These are phyloP conservation scores for Stephanodiscus triporus DNA, from an alignment of 108 stramenopile species.

Conservation along the genomic window DNA sequence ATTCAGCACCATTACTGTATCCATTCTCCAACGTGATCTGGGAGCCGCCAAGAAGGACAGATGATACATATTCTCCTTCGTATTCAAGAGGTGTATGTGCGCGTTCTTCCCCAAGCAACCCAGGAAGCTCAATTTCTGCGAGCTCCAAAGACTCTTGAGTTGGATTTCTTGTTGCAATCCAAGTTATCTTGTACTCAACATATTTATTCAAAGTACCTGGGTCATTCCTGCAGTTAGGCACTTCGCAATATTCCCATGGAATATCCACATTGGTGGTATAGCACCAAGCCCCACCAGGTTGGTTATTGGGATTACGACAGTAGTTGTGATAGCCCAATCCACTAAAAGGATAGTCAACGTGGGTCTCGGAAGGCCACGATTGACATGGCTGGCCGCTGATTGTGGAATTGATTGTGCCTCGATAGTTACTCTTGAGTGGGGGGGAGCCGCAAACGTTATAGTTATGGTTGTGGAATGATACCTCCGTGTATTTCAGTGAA, in stretches of 20 bases:
- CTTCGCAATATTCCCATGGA: constrained; percentile 7
- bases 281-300: constrained; percentile 18
- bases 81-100: background rate
- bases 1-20: background rate
- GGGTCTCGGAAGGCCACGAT: constrained; percentile 5
- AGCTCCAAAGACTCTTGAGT: constrained; percentile 5
- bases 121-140: constrained; percentile 27
- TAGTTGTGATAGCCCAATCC: constrained; percentile 17
- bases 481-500: constrained; percentile 10
- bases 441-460: background rate
- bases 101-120: constrained; percentile 11
- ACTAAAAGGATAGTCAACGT: background rate
- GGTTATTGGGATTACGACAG: constrained; percentile 24
- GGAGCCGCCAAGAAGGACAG: background rate
- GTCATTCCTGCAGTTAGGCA: constrained; percentile 5
- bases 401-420: constrained; percentile 17
- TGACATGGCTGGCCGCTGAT: constrained; percentile 7
- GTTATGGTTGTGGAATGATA: constrained; percentile 6
- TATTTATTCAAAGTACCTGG: constrained; percentile 6
- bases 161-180: constrained; percentile 1
- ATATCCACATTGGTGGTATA: constrained; percentile 12
- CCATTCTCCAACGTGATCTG: background rate
- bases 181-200: constrained; percentile 8
- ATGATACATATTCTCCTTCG: constrained; percentile 9
- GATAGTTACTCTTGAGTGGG: constrained; percentile 13